Percentiles rank a stretch among this genome's conserved stretches.
These are phyloP conservation scores for Avicennia marina DNA, from an alignment of 257 asterid species.

Conservation along the genomic window DNA sequence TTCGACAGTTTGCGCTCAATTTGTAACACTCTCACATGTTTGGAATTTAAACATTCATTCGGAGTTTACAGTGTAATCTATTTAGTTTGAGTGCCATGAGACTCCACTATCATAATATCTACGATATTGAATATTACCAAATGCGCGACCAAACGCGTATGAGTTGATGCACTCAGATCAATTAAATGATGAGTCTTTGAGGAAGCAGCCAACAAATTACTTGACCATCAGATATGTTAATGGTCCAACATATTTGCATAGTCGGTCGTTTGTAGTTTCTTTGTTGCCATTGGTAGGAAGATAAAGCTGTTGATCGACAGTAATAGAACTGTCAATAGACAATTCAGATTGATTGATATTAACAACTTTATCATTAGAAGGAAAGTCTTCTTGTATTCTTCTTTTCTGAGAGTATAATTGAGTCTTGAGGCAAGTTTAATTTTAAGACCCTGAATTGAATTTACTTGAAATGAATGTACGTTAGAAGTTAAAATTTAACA, in stretches of 20 bases:
- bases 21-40: conserved; percentile 13
- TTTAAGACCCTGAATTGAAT: conserved; percentile 14
- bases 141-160: no score
- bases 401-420: no score
- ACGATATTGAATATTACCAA: not conserved
- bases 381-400: not conserved
- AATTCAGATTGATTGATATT: not conserved
- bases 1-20: conserved; percentile 4
- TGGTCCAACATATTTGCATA: conserved; percentile 16
- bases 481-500: no score
- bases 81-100: not conserved
- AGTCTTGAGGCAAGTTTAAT: no score
- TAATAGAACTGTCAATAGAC: conserved; percentile 2
- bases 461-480: no score
- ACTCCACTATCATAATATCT: not conserved
- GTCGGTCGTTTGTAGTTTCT: not conserved
- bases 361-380: not conserved
- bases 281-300: not conserved
- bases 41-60: conserved; percentile 20
- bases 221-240: conserved; percentile 10
- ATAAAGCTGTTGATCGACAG: conserved; percentile 8
- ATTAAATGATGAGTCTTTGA: not conserved
- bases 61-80: conserved; percentile 8
- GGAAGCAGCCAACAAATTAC: conserved; percentile 5
- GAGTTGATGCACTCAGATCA: not conserved